Percentiles rank a stretch among this genome's conserved stretches.
These are phyloP conservation scores for Thyridium curvatum DNA, from an alignment of 2,329 filamentous ascomycete genomes.

Conservation along the genomic window DNA sequence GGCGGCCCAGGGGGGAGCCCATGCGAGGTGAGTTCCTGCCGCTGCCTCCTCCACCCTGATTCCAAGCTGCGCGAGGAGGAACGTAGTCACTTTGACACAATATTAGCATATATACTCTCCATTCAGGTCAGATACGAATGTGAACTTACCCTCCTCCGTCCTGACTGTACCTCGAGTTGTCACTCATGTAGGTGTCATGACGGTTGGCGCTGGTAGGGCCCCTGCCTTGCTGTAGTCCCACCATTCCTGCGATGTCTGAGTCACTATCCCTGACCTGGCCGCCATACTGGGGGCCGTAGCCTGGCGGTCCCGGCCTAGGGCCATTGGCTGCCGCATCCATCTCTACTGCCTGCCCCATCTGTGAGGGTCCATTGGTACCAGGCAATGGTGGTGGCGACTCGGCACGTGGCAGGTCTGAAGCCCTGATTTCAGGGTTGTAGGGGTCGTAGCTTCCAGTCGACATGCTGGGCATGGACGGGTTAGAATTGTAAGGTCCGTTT, in stretches of 20 bases:
- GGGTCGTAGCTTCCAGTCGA: conserved; percentile 31
- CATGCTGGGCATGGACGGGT: conserved; percentile 28
- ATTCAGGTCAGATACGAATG: conserved; percentile 6
- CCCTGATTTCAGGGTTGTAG: conserved; percentile 33
- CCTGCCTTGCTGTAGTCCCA: conserved; percentile 58
- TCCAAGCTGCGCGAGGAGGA: conserved; percentile 52
- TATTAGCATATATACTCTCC: conserved; percentile 15
- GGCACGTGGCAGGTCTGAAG: conserved; percentile 46
- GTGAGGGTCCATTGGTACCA: conserved; percentile 32
- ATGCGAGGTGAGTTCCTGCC: conserved; percentile 36
- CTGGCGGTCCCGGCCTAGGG: conserved; percentile 33
- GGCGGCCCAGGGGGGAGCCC: conserved; percentile 35
- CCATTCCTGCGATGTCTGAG: conserved; percentile 67
- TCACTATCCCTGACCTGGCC: conserved; percentile 56
- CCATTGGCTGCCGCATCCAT: conserved; percentile 68
- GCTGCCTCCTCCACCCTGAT: conserved; percentile 23
- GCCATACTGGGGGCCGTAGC: conserved; percentile 36
- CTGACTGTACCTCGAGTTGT: conserved; percentile 65
- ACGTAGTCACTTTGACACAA: conserved; percentile 42
- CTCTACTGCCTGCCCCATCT: conserved; percentile 60
- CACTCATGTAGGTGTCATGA: conserved; percentile 51
- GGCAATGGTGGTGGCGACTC: conserved; percentile 59
- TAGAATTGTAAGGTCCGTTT: conserved; percentile 27
- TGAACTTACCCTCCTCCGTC: conserved; percentile 55
- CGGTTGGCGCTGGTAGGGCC: conserved; percentile 25